These are phyloP conservation scores for Aspergillus egyptiacus DNA, from an alignment of 495 filamentous ascomycete species.

Conservation along the genomic window DNA sequence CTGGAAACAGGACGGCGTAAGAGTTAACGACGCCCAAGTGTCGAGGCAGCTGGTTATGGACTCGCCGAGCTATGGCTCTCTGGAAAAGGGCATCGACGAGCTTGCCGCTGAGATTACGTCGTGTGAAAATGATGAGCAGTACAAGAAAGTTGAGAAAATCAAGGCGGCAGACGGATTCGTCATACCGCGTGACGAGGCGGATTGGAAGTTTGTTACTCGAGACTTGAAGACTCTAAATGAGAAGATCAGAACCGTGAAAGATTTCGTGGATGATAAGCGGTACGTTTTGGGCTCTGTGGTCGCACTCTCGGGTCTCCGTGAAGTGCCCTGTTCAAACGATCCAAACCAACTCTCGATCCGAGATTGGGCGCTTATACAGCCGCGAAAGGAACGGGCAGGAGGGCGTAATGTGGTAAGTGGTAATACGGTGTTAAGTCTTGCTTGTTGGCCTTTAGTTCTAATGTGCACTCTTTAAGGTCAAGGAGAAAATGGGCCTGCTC, in stretches of 20 bases:
- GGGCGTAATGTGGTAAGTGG: neutral
- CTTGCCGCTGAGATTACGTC: neutral
- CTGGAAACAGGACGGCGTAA: neutral
- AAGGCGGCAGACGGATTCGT: neutral
- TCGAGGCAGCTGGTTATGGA: neutral
- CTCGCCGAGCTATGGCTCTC: neutral
- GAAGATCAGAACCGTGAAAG: neutral
- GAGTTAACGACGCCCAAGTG: neutral
- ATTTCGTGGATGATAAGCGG: neutral
- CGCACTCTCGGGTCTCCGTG: neutral
- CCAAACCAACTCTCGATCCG: neutral
- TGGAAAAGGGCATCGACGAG: neutral
- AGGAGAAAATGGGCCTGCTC: neutral
- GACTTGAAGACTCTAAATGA: neutral
- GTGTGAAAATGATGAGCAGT: neutral
- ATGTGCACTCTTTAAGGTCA: neutral
- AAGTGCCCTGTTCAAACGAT: neutral
- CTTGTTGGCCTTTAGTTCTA: neutral
- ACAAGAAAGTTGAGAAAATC: neutral
- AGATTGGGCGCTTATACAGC: constrained; percentile 1
- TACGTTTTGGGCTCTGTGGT: neutral
- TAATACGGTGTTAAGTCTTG: neutral
- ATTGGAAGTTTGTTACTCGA: neutral
- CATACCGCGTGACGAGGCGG: neutral
- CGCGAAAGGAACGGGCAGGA: too few relatives aligned